These are phyloP conservation scores for Mycena capillaripes DNA, from an alignment of 768 basidiomycete genomes.

Conservation along the genomic window DNA sequence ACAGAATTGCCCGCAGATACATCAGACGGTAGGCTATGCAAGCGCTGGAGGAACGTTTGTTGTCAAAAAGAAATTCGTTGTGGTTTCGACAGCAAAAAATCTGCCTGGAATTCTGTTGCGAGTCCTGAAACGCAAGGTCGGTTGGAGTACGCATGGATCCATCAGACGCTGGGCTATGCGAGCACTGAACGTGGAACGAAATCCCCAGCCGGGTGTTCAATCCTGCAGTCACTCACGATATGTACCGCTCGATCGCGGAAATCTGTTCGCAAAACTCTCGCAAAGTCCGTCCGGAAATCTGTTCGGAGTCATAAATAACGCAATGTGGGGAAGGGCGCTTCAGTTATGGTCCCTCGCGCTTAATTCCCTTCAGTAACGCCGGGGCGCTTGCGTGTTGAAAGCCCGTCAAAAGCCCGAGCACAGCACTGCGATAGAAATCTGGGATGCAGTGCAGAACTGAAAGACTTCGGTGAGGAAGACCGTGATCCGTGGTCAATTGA, in stretches of 20 bases:
- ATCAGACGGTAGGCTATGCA: no score
- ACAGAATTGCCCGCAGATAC: no score
- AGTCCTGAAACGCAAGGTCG: no score
- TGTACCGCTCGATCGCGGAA: not conserved
- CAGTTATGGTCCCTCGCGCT: not conserved
- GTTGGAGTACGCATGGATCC: not conserved
- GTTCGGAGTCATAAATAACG: not conserved
- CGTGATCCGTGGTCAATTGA: constrained; percentile 10
- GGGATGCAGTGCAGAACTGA: not conserved
- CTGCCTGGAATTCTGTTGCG: no score
- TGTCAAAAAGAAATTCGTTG: no score
- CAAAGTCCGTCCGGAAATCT: not conserved
- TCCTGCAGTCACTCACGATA: no score
- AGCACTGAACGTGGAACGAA: no score
- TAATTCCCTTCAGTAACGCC: not conserved
- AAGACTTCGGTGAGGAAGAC: not conserved
- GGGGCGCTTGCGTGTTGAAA: not conserved
- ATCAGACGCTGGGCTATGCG: not conserved
- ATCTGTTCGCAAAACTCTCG: not conserved
- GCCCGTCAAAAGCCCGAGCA: not conserved
- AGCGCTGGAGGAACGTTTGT: no score
- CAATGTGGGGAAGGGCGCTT: not conserved
- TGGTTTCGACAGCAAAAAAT: no score
- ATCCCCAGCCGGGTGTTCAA: no score
- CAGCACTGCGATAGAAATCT: not conserved